A percentile compares a stretch with the other conserved stretches of the same genome.
Evolutionary conservation across 2,329 filamentous ascomycete species (phyloP).

Genomic region (Calonectria ilicicola): DNA sequence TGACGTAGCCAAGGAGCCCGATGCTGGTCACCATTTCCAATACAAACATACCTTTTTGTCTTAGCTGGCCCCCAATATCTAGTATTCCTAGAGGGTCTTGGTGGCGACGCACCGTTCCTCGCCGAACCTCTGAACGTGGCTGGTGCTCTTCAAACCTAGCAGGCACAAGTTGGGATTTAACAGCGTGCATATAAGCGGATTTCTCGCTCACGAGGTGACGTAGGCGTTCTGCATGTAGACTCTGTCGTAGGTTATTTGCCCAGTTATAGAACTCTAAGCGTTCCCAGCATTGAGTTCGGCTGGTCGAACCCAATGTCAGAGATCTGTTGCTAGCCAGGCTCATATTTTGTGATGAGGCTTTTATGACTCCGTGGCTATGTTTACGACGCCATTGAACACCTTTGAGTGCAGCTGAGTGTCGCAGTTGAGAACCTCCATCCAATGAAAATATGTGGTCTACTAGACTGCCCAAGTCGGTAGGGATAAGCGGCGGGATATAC

Average conservation of each 20-base stretch:
- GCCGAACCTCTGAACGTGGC: constrained; percentile 9
- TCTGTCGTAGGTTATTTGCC: constrained; percentile 52
- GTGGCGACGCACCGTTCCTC: constrained; percentile 47
- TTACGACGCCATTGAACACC: constrained; percentile 76
- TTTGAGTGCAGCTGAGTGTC: constrained; percentile 86
- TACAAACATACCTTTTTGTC: constrained; percentile 72
- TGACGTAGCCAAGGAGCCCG: constrained; percentile 79
- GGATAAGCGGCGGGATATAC: constrained; percentile 83
- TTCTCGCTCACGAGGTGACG: constrained; percentile 36
- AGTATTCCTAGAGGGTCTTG: constrained; percentile 86
- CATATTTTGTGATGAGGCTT: constrained; percentile 32
- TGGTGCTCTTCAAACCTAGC: constrained; percentile 5
- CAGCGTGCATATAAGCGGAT: constrained; percentile 15
- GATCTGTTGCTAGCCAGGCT: constrained; percentile 28
- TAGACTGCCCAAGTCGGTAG: constrained; percentile 78
- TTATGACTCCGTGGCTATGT: constrained; percentile 35
- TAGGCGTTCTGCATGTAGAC: constrained; percentile 49
- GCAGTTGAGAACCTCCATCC: constrained; percentile 83
- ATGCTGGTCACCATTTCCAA: constrained; percentile 81
- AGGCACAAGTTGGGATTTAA: constrained; percentile 37
- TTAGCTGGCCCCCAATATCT: constrained; percentile 74
- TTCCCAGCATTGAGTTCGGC: constrained; percentile 41
- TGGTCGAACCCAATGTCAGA: constrained; percentile 29
- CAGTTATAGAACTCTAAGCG: constrained; percentile 51
- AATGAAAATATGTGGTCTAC: constrained; percentile 82